Percentiles rank a stretch among this genome's conserved stretches.
Conservation (phyloP, 1,284 basidiomycete species). For the Testicularia cyperi region DNA sequence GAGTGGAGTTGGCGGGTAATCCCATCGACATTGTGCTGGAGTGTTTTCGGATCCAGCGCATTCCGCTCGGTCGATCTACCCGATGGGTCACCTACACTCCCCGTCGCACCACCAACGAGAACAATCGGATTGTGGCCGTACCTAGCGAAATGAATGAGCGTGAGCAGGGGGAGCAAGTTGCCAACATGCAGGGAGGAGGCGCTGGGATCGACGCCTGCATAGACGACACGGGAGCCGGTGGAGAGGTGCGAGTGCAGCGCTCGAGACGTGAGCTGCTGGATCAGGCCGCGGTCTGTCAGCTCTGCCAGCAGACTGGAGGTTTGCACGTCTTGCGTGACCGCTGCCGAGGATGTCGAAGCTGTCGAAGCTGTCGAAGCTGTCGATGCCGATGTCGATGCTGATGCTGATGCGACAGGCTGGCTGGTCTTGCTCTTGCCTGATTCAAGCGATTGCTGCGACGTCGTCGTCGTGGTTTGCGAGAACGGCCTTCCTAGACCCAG, state of each 20-base stretch:
- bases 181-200: slow-evolving; percentile 87
- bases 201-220: slow-evolving; percentile 89
- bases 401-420: no score
- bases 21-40: slow-evolving; percentile 70
- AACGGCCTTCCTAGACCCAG: no score
- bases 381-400: no score
- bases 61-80: slow-evolving; percentile 82
- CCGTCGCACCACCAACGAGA: slow-evolving; percentile 83
- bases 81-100: slow-evolving; percentile 93
- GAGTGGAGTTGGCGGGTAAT: slow-evolving; percentile 70
- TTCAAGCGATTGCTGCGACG: no score
- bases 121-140: slow-evolving; percentile 69
- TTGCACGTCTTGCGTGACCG: no score
- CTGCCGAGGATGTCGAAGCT: no score
- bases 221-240: slow-evolving; percentile 65
- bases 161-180: slow-evolving; percentile 85
- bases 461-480: no score
- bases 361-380: no score
- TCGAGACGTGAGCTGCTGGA: slow-evolving; percentile 40
- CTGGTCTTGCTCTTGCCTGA: no score
- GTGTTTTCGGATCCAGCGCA: slow-evolving; percentile 67
- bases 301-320: no score
- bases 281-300: slow-evolving; percentile 27
- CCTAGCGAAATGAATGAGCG: slow-evolving; percentile 80
- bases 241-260: slow-evolving; percentile 18